phyloP scores from a whole-genome alignment of 805 yeast genomes.

The Sporopachydermia lactativora region DNA sequence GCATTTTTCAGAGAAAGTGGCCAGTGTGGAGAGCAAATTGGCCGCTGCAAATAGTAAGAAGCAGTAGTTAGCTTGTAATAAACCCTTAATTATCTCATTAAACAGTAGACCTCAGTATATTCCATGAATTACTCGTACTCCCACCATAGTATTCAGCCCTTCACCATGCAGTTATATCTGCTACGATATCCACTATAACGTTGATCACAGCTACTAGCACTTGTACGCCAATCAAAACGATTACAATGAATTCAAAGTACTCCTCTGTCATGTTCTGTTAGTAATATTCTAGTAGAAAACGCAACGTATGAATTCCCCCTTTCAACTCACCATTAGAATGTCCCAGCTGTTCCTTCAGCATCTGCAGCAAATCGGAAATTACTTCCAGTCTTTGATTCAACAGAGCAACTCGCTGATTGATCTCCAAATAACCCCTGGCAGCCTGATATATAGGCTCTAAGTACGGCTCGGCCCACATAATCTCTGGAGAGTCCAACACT shows the following conservation, averaged over 20 bases:
- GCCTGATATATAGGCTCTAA: constrained; percentile 96
- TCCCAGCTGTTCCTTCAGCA: constrained; percentile 94
- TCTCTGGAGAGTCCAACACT: constrained; percentile 89
- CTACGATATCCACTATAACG: constrained; percentile 45
- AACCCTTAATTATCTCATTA: no score
- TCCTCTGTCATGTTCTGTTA: constrained; percentile 31
- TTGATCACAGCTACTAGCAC: constrained; percentile 79
- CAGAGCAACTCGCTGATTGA: constrained; percentile 83
- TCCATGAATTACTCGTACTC: no score
- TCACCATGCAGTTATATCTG: constrained; percentile 14
- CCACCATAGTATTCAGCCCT: neutral
- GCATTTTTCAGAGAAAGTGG: constrained; percentile 58
- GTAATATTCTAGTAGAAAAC: neutral
- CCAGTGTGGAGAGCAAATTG: constrained; percentile 29
- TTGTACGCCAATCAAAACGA: constrained; percentile 82
- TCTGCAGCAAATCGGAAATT: constrained; percentile 80
- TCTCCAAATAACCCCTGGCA: constrained; percentile 88
- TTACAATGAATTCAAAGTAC: constrained; percentile 81
- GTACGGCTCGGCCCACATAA: constrained; percentile 99
- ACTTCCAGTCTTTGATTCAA: constrained; percentile 89
- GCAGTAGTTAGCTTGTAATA: no score
- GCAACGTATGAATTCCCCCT: neutral
- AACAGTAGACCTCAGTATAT: no score
- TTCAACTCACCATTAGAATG: constrained; percentile 52
- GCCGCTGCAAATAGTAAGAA: neutral